A percentile compares a stretch with the other conserved stretches of the same genome.
These are phyloP conservation scores for Euphorbia schlechtendalii DNA, from an alignment of 441 rosid species.

Conservation along the genomic window DNA sequence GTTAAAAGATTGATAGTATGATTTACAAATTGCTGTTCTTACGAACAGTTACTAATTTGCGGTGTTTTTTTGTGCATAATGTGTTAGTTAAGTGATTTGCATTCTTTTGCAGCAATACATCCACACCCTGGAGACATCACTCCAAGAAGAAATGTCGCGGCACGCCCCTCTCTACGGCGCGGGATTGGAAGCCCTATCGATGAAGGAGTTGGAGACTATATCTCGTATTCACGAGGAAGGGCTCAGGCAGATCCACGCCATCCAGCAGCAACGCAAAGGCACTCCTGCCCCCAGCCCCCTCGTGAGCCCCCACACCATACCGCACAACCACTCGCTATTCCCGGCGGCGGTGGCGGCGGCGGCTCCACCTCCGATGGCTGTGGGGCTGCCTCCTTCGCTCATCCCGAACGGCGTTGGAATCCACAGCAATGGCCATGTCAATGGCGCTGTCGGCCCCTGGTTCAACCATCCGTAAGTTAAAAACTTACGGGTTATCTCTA, in stretches of 20 bases:
- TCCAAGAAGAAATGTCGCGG: slow-evolving; percentile 86
- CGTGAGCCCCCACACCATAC: slow-evolving; percentile 45
- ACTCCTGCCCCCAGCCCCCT: slow-evolving; percentile 73
- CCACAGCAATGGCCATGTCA: slow-evolving; percentile 76
- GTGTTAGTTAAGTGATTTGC: neutral
- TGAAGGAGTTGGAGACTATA: slow-evolving; percentile 87
- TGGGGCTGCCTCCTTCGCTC: slow-evolving; percentile 65
- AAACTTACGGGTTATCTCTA: neutral
- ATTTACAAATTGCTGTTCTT: no score
- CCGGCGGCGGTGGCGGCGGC: slow-evolving; percentile 19
- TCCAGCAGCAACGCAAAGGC: slow-evolving; percentile 76
- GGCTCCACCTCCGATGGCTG: slow-evolving; percentile 66
- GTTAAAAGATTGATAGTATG: neutral
- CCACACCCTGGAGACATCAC: slow-evolving; percentile 63
- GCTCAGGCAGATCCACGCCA: slow-evolving; percentile 72
- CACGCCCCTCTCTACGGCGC: slow-evolving; percentile 99
- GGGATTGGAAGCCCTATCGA: slow-evolving; percentile 77
- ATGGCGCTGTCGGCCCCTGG: slow-evolving; percentile 85
- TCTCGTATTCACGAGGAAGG: slow-evolving; percentile 95
- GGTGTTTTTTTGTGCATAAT: neutral
- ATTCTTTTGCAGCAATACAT: slow-evolving; percentile 72
- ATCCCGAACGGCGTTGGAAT: slow-evolving; percentile 66
- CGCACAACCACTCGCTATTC: slow-evolving; percentile 67
- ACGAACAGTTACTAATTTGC: neutral
- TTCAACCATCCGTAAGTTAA: slow-evolving; percentile 51